phyloP scores from a whole-genome alignment of 2,329 filamentous ascomycete species.

The Exophiala bonariae region DNA sequence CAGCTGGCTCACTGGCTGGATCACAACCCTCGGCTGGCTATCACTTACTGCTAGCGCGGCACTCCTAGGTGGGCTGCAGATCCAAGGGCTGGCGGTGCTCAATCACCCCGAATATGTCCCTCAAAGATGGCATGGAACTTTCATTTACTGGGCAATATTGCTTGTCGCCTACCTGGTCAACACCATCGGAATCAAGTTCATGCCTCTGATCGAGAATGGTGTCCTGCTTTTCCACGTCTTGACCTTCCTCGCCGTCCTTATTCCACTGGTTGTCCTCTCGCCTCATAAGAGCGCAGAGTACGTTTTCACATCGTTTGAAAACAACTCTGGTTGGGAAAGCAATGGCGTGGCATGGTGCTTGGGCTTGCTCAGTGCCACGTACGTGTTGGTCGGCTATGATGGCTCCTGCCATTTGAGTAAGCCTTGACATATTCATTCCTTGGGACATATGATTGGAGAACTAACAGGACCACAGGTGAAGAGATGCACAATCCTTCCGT shows the following conservation, averaged over 20 bases:
- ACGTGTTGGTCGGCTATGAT: slow-evolving; percentile 31
- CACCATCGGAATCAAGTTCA: slow-evolving; percentile 31
- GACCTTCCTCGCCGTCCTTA: slow-evolving; percentile 39
- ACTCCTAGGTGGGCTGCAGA: slow-evolving; percentile 35
- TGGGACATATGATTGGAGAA: too few relatives aligned
- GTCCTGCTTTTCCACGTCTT: slow-evolving; percentile 34
- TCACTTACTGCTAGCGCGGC: slow-evolving; percentile 36
- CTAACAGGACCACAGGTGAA: slow-evolving; percentile 33
- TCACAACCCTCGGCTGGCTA: slow-evolving; percentile 40
- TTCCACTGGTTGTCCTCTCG: slow-evolving; percentile 36
- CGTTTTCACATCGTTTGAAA: slow-evolving; percentile 49
- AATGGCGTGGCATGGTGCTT: slow-evolving; percentile 49
- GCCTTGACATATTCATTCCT: too few relatives aligned
- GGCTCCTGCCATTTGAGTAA: slow-evolving; percentile 18
- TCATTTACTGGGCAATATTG: slow-evolving; percentile 41
- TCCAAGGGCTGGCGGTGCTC: slow-evolving; percentile 37
- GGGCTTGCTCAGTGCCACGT: slow-evolving; percentile 36
- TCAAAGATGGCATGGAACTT: slow-evolving; percentile 41
- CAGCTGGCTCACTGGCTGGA: slow-evolving; percentile 32
- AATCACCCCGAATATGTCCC: slow-evolving; percentile 39
- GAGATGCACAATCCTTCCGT: slow-evolving; percentile 37
- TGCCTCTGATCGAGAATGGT: slow-evolving; percentile 33
- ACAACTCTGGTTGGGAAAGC: slow-evolving; percentile 45
- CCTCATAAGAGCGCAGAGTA: slow-evolving; percentile 34
- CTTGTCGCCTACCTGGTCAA: too few relatives aligned